A percentile compares a stretch with the other conserved stretches of the same genome.
phyloP scores from a whole-genome alignment of 2,329 filamentous ascomycete genomes.

The Exserohilum turcica region DNA sequence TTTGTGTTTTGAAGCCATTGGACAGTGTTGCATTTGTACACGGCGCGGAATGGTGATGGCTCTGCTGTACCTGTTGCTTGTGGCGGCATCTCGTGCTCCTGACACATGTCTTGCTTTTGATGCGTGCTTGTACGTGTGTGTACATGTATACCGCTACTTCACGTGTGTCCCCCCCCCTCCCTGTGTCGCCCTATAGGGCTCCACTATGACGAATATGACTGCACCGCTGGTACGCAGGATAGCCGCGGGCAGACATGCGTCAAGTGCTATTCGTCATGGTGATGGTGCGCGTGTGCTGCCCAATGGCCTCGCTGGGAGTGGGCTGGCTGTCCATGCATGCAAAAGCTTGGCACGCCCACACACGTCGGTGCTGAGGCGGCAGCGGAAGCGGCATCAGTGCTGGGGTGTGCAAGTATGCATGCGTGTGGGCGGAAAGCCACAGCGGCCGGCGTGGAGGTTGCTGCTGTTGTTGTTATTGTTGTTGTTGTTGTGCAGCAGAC shows the following conservation, averaged over 20 bases:
- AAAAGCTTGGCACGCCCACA: not conserved
- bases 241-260: not conserved
- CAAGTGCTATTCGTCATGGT: slow-evolving; percentile 3
- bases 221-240: not conserved
- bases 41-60: not conserved
- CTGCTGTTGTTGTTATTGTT: too few species aligned
- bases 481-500: too few species aligned
- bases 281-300: slow-evolving; percentile 15
- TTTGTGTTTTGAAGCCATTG: not conserved
- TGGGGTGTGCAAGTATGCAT: too few species aligned
- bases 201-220: slow-evolving; percentile 1
- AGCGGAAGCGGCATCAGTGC: too few species aligned
- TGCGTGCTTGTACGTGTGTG: not conserved
- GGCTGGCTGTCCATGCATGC: slow-evolving; percentile 1
- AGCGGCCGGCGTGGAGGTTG: slow-evolving; percentile 9
- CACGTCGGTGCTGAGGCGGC: not conserved
- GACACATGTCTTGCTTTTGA: not conserved
- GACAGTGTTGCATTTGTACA: not conserved
- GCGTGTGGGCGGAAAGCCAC: too few species aligned
- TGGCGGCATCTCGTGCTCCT: too few species aligned
- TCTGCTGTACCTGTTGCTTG: too few species aligned
- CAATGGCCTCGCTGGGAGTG: slow-evolving; percentile 8
- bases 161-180: not conserved
- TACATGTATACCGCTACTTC: not conserved
- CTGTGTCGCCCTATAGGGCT: not conserved